Conservation (phyloP, 2,329 filamentous ascomycete genomes). For the Tolypocladium endophyticum region DNA sequence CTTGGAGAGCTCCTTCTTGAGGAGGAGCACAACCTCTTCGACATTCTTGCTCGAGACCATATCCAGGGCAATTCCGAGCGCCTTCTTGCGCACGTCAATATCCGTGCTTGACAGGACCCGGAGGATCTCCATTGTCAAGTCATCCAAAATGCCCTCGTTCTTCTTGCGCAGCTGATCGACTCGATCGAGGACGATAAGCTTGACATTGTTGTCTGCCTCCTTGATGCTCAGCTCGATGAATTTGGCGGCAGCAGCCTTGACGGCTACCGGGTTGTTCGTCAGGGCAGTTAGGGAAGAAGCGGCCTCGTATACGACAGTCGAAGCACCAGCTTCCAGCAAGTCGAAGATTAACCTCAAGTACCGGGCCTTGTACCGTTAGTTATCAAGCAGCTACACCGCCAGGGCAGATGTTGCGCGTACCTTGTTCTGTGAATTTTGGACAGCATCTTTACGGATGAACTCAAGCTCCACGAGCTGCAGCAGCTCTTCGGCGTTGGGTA, state of each 20-base stretch:
- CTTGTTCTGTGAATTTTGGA: conserved; percentile 91
- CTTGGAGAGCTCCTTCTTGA: conserved; percentile 97
- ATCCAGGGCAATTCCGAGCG: conserved; percentile 78
- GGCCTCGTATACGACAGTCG: conserved; percentile 94
- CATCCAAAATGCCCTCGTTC: conserved; percentile 85
- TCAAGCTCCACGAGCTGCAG: conserved; percentile 89
- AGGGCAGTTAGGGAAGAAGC: conserved; percentile 89
- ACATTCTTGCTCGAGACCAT: conserved; percentile 99
- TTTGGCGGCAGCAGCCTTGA: conserved; percentile 91
- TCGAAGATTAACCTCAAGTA: conserved; percentile 96
- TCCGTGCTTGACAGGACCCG: conserved; percentile 91
- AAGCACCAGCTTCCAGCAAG: conserved; percentile 81
- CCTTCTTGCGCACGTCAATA: conserved; percentile 89
- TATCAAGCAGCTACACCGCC: conserved; percentile 13
- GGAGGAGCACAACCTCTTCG: conserved; percentile 86
- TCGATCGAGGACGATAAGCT: conserved; percentile 92
- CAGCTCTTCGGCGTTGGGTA: conserved; percentile 89
- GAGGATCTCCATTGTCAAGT: conserved; percentile 93
- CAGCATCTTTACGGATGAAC: conserved; percentile 96
- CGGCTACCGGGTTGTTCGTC: conserved; percentile 92
- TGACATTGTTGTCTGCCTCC: conserved; percentile 98
- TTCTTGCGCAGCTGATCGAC: conserved; percentile 80
- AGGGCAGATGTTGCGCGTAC: conserved; percentile 28
- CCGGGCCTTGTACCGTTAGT: conserved; percentile 47
- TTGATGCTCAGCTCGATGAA: conserved; percentile 97